Evolutionary conservation across 257 asterid species (phyloP).

Genomic region (Scutellaria galericulata): DNA sequence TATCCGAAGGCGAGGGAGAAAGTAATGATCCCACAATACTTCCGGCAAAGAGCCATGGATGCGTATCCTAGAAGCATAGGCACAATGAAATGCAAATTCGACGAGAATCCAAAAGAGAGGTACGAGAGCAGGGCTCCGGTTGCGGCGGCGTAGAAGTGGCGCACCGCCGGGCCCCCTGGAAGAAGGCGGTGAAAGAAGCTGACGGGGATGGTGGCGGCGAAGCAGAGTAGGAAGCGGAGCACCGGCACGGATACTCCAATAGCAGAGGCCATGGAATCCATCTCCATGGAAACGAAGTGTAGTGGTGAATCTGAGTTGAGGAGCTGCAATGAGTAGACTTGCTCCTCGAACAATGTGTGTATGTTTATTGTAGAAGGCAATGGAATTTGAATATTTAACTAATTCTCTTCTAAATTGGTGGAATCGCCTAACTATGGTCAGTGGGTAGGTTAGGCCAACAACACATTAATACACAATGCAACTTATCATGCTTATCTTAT

Average conservation of each 20-base stretch:
- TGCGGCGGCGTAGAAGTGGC: slow-evolving; percentile 77
- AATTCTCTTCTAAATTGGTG: too few species aligned
- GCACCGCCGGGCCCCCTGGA: slow-evolving; percentile 61
- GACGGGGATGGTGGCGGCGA: slow-evolving; percentile 78
- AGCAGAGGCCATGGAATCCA: slow-evolving; percentile 81
- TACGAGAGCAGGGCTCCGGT: slow-evolving; percentile 77
- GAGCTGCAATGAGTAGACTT: too few species aligned
- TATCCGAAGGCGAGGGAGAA: slow-evolving; percentile 72
- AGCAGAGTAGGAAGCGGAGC: slow-evolving; percentile 82
- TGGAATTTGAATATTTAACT: too few species aligned
- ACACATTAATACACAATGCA: too few species aligned
- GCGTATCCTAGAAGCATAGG: slow-evolving; percentile 80
- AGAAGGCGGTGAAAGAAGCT: slow-evolving; percentile 77
- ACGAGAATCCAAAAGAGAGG: slow-evolving; percentile 80
- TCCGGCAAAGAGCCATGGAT: slow-evolving; percentile 69
- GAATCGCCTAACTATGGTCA: too few species aligned
- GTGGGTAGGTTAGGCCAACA: too few species aligned
- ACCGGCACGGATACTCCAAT: slow-evolving; percentile 89
- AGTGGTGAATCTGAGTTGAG: neutral
- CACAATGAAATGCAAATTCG: slow-evolving; percentile 75
- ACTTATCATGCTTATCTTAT: too few species aligned
- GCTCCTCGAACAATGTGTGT: too few species aligned
- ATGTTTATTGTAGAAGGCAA: too few species aligned
- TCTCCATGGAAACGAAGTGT: slow-evolving; percentile 43
- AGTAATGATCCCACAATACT: slow-evolving; percentile 69